phyloP scores from a whole-genome alignment of 768 basidiomycete species.

The Pleurotus djamor region DNA sequence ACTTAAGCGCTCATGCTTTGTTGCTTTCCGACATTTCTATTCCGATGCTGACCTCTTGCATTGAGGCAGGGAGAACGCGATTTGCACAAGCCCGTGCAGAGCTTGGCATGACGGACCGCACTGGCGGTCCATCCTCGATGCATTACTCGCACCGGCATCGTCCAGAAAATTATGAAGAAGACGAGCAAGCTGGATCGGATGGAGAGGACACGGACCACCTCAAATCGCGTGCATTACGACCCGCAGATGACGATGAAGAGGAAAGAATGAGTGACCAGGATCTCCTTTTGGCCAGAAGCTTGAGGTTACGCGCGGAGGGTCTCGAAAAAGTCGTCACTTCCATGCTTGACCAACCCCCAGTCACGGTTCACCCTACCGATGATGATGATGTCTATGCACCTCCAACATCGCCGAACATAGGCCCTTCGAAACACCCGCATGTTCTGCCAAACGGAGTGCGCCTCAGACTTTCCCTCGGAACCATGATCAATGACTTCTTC shows the following conservation, averaged over 20 bases:
- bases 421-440: slow-evolving; percentile 46
- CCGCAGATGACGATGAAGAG: slow-evolving; percentile 51
- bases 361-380: slow-evolving; percentile 49
- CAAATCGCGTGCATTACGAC: slow-evolving; percentile 46
- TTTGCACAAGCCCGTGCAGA: slow-evolving; percentile 85
- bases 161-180: slow-evolving; percentile 77
- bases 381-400: slow-evolving; percentile 53
- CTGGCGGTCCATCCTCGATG: slow-evolving; percentile 61
- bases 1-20: background rate
- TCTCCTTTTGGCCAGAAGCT: slow-evolving; percentile 55
- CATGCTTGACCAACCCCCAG: slow-evolving; percentile 79
- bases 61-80: slow-evolving; percentile 56
- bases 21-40: background rate
- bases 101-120: slow-evolving; percentile 81
- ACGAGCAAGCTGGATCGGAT: slow-evolving; percentile 66
- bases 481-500: slow-evolving; percentile 81
- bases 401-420: slow-evolving; percentile 47
- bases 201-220: slow-evolving; percentile 56
- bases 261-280: slow-evolving; percentile 56
- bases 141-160: slow-evolving; percentile 64
- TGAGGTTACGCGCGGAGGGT: slow-evolving; percentile 74
- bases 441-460: slow-evolving; percentile 80
- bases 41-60: background rate
- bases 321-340: slow-evolving; percentile 80
- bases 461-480: slow-evolving; percentile 69